These are phyloP conservation scores for Scenedesmus sp. DNA, from an alignment of 163 green algal genomes.

Conservation along the genomic window DNA sequence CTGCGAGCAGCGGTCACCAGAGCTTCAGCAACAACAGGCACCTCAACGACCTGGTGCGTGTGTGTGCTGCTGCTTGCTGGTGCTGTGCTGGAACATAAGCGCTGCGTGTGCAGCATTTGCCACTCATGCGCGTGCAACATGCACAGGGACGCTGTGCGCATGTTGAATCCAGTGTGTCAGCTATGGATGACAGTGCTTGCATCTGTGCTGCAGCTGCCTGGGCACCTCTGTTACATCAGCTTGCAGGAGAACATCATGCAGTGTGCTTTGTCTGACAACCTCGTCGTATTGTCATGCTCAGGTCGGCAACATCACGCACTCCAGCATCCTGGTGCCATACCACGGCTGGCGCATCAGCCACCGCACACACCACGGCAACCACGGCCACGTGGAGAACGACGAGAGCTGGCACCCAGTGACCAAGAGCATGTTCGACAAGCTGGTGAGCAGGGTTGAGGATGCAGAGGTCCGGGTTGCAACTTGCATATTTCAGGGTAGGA, in stretches of 20 bases:
- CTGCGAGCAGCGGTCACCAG: constrained; percentile 85
- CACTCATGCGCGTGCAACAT: not conserved
- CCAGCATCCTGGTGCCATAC: constrained; percentile 95
- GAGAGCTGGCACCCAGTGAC: constrained; percentile 69
- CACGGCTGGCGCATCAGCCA: constrained; percentile 95
- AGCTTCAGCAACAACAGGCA: constrained; percentile 91
- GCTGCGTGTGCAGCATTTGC: not conserved
- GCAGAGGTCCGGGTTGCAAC: not conserved
- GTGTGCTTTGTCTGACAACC: too few relatives aligned
- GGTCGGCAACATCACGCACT: constrained; percentile 91
- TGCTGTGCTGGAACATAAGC: not conserved
- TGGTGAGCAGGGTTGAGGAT: too few relatives aligned
- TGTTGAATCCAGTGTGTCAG: too few relatives aligned
- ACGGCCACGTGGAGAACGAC: constrained; percentile 95
- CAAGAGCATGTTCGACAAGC: not conserved
- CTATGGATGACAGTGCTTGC: too few relatives aligned
- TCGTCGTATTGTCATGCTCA: not conserved
- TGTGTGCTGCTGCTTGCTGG: not conserved
- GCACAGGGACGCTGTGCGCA: not conserved
- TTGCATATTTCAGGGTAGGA: not conserved
- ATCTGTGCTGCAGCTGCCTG: too few relatives aligned
- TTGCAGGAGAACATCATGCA: too few relatives aligned
- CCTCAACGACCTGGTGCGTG: constrained; percentile 85
- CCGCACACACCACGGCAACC: constrained; percentile 86
- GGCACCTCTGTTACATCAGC: too few relatives aligned